phyloP scores from a whole-genome alignment of 345 rosid genomes.

The Turritis glabra region DNA sequence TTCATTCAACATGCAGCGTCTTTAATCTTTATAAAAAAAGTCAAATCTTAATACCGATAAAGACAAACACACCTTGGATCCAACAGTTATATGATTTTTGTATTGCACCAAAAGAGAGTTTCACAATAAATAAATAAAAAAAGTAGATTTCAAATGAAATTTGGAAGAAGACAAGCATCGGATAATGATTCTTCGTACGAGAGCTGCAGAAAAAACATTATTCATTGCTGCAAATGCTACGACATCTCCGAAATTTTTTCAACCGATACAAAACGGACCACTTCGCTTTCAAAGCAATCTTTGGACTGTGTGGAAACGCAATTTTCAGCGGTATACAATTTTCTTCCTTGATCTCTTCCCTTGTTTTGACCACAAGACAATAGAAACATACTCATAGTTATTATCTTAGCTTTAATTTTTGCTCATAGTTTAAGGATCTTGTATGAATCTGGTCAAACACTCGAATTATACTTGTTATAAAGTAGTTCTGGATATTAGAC shows the following conservation, averaged over 20 bases:
- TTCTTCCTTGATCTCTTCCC: not conserved
- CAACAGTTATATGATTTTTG: not conserved
- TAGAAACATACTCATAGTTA: not conserved
- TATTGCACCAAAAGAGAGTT: not conserved
- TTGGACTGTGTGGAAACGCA: not conserved
- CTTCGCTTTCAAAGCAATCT: slow-evolving; percentile 20
- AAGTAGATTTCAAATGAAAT: not conserved
- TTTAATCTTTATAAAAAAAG: not conserved
- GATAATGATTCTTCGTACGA: not conserved
- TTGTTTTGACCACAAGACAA: not conserved
- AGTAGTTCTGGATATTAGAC: not conserved
- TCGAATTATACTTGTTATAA: not conserved
- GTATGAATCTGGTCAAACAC: not conserved
- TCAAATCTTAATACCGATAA: not conserved
- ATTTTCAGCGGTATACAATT: slow-evolving; percentile 3
- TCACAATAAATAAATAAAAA: not conserved
- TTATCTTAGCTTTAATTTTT: not conserved
- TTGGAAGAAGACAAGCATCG: not conserved
- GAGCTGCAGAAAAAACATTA: not conserved
- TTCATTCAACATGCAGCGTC: not conserved
- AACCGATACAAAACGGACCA: not conserved
- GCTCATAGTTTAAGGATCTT: not conserved
- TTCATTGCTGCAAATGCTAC: slow-evolving; percentile 29
- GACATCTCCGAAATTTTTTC: slow-evolving; percentile 20
- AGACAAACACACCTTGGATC: slow-evolving; percentile 10